These are phyloP conservation scores for Alternaria viburni DNA, from an alignment of 2,329 filamentous ascomycete species.

Conservation along the genomic window DNA sequence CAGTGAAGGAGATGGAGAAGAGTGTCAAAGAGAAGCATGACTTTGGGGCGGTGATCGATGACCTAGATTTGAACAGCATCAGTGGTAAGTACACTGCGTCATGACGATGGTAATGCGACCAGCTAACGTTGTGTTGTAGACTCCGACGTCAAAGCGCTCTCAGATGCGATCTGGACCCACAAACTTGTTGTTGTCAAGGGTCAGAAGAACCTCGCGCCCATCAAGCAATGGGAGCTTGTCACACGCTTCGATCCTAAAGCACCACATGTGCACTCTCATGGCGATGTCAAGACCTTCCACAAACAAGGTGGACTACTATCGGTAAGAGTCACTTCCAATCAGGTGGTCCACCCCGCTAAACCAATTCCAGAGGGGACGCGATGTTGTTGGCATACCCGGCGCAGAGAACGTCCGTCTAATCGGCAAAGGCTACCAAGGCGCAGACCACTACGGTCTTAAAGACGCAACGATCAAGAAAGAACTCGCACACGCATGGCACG, in stretches of 20 bases:
- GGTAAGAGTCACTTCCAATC: conserved; percentile 30
- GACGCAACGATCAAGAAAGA: conserved; percentile 39
- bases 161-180: conserved; percentile 52
- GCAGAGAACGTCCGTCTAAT: conserved; percentile 55
- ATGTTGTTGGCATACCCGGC: conserved; percentile 42
- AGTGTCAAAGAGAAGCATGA: conserved; percentile 10
- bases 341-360: rapidly evolving
- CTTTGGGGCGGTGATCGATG: conserved; percentile 37
- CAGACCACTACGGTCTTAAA: conserved; percentile 54
- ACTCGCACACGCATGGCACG: conserved; percentile 50
- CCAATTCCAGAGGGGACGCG: background rate
- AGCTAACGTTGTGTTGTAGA: background rate
- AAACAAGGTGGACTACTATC: conserved; percentile 51
- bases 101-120: background rate
- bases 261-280: conserved; percentile 52
- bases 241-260: conserved; percentile 52
- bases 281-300: conserved; percentile 51
- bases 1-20: conserved; percentile 3
- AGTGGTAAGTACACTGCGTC: background rate
- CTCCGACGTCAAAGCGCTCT: conserved; percentile 29
- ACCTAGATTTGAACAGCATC: conserved; percentile 49
- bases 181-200: conserved; percentile 54
- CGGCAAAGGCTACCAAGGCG: conserved; percentile 55
- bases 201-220: conserved; percentile 51
- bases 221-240: conserved; percentile 56